A percentile compares a stretch with the other conserved stretches of the same genome.
Conservation (phyloP, 306 rosid genomes). For the Cercis canadensis region DNA sequence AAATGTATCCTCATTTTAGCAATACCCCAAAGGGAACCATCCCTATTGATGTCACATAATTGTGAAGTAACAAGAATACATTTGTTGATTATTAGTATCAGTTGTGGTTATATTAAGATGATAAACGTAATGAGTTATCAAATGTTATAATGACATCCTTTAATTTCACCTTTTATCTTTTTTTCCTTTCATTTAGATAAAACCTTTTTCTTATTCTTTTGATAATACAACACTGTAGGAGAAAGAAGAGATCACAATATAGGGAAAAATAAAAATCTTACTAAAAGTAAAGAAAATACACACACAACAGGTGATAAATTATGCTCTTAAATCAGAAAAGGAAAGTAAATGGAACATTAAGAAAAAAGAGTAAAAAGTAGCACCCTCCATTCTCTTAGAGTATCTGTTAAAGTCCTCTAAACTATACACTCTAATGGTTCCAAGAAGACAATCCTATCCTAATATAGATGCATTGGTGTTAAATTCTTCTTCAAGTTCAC, state of each 20-base stretch:
- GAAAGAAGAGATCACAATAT: too few relatives aligned
- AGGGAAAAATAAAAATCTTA: too few relatives aligned
- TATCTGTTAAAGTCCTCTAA: neutral
- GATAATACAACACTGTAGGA: too few relatives aligned
- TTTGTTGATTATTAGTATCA: constrained; percentile 15
- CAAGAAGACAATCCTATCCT: neutral
- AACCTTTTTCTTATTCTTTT: neutral
- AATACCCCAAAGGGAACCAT: constrained; percentile 16
- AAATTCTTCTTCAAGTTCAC: too few relatives aligned
- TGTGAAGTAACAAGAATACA: constrained; percentile 4
- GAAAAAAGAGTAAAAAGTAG: neutral
- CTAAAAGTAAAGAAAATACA: too few relatives aligned
- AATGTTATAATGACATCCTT: constrained; percentile 12
- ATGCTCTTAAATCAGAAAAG: too few relatives aligned
- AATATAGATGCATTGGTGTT: too few relatives aligned
- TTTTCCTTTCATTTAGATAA: too few relatives aligned
- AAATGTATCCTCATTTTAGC: constrained; percentile 26
- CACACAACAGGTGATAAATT: too few relatives aligned
- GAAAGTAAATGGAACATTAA: too few relatives aligned
- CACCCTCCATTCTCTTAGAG: neutral
- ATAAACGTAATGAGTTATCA: neutral
- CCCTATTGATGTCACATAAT: constrained; percentile 1
- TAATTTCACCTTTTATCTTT: too few relatives aligned
- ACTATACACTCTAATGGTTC: neutral
- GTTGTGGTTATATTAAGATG: neutral